phyloP scores from a whole-genome alignment of 805 yeast genomes.

The Sugiyamaella boreocaroliniensis region DNA sequence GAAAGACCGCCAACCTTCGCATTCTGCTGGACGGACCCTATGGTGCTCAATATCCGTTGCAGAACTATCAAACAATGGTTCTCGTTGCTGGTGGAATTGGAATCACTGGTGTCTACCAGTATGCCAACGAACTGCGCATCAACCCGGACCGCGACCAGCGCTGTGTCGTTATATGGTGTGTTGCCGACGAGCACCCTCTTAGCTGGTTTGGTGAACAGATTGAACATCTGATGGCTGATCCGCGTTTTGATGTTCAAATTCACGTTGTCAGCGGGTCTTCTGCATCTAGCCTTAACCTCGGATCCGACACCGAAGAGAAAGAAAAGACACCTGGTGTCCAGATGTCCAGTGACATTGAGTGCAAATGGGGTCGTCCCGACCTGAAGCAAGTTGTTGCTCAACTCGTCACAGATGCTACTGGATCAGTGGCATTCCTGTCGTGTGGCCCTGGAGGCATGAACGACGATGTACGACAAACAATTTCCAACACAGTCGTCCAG shows the following conservation, averaged over 20 bases:
- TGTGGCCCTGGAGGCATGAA: conserved; percentile 61
- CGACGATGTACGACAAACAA: conserved; percentile 46
- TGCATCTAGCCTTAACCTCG: background rate
- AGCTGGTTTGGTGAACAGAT: conserved; percentile 28
- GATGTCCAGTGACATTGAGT: background rate
- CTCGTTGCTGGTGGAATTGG: conserved; percentile 74
- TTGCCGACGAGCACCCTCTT: conserved; percentile 23
- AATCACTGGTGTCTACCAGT: conserved; percentile 53
- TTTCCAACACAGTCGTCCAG: conserved; percentile 37
- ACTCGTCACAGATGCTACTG: conserved; percentile 36
- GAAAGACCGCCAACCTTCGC: conserved; percentile 8
- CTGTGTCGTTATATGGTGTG: conserved; percentile 28
- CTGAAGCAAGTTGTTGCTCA: conserved; percentile 51
- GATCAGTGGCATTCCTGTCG: conserved; percentile 45
- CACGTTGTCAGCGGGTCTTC: background rate
- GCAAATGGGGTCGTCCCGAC: conserved; percentile 29
- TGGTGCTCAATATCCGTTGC: conserved; percentile 47
- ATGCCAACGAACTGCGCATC: conserved; percentile 22
- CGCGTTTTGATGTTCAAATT: conserved; percentile 8
- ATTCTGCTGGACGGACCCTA: conserved; percentile 64
- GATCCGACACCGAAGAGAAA: background rate
- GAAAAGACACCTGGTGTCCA: background rate
- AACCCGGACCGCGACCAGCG: conserved; percentile 7
- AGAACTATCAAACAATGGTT: conserved; percentile 47
- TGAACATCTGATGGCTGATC: conserved; percentile 16